phyloP scores from a whole-genome alignment of 2,329 filamentous ascomycete species.

The Dactylellina haptotyla region DNA sequence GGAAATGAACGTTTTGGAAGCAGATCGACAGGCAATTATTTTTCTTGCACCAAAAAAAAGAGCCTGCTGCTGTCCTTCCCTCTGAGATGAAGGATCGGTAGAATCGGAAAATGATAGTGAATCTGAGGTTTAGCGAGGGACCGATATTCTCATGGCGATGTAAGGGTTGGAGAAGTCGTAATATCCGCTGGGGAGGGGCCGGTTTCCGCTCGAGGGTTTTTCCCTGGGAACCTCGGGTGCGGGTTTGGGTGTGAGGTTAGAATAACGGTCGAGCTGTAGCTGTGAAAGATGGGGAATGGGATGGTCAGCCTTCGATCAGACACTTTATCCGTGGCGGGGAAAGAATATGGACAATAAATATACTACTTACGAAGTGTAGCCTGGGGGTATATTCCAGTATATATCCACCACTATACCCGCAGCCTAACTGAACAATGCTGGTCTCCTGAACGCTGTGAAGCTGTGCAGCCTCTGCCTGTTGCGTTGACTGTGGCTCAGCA shows the following conservation, averaged over 20 bases:
- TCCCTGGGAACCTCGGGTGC: background rate
- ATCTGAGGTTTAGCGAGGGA: conserved; percentile 23
- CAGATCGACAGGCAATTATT: too few relatives aligned
- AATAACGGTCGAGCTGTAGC: too few relatives aligned
- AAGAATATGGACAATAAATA: background rate
- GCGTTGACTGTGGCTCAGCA: conserved; percentile 23
- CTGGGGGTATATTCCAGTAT: background rate
- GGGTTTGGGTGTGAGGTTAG: background rate
- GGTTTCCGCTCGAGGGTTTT: background rate
- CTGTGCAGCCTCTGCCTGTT: background rate
- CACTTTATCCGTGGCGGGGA: background rate
- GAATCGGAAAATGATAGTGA: conserved; percentile 3
- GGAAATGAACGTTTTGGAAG: conserved; percentile 8
- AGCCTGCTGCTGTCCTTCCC: background rate
- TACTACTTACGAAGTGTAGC: conserved; percentile 4
- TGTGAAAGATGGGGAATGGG: too few relatives aligned
- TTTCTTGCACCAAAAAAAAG: too few relatives aligned
- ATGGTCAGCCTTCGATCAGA: background rate
- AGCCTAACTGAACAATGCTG: background rate
- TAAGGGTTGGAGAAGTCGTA: conserved; percentile 3
- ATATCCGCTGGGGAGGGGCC: background rate
- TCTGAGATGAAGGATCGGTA: background rate
- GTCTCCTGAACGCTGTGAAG: background rate
- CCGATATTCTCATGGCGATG: conserved; percentile 29
- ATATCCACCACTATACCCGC: background rate